Conservation (phyloP, 768 basidiomycete species). For the Amanita pallidorosea region DNA sequence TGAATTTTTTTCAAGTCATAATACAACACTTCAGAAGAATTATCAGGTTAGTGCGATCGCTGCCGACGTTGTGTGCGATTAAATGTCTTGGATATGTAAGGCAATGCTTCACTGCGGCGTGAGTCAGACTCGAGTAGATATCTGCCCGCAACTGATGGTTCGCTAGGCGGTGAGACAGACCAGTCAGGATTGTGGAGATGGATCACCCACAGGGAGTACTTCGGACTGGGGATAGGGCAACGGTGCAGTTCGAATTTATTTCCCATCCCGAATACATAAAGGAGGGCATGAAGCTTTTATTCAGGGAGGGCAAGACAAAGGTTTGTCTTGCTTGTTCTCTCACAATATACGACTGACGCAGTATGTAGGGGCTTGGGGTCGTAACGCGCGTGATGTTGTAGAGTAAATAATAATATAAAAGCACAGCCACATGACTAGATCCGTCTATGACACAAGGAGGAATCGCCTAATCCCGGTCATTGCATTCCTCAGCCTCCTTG, state of each 20-base stretch:
- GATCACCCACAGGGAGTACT: constrained; percentile 85
- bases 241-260: constrained; percentile 92
- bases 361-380: constrained; percentile 59
- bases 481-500: not conserved
- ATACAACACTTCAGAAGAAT: constrained; percentile 85
- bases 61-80: not conserved
- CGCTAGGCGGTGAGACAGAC: constrained; percentile 83
- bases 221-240: constrained; percentile 91
- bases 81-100: constrained; percentile 18
- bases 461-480: not conserved
- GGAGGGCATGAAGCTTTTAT: constrained; percentile 86
- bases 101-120: constrained; percentile 93
- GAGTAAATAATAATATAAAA: too few species aligned
- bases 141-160: not conserved
- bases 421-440: not conserved
- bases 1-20: constrained; percentile 45
- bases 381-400: constrained; percentile 61
- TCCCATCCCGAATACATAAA: constrained; percentile 88
- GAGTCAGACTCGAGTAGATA: constrained; percentile 13
- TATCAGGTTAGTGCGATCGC: constrained; percentile 55
- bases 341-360: constrained; percentile 2
- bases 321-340: constrained; percentile 24
- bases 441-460: not conserved
- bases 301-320: constrained; percentile 95
- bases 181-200: constrained; percentile 80